Conservation (phyloP, 2,329 filamentous ascomycete genomes). For the Monosporascus cannonballus region DNA sequence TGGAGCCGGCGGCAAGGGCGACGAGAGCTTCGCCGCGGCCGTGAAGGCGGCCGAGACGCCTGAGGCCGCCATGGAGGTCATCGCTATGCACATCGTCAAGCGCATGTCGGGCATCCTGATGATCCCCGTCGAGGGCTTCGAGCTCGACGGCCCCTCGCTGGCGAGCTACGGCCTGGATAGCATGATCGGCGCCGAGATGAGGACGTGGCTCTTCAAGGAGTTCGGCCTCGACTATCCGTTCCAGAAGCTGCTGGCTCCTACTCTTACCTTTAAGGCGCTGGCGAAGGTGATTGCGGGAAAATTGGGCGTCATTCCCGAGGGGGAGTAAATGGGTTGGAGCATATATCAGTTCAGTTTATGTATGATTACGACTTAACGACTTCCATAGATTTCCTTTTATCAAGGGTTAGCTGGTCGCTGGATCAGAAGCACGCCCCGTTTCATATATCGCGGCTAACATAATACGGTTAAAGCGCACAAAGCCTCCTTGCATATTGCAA, state of each 20-base stretch:
- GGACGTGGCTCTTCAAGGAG: conserved; percentile 31
- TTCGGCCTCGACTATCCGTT: conserved; percentile 32
- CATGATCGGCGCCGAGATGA: conserved; percentile 31
- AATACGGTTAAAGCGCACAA: no score
- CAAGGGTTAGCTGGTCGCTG: no score
- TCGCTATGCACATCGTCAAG: conserved; percentile 12
- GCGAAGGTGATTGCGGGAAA: conserved; percentile 5
- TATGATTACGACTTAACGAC: no score
- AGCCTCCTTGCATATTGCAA: no score
- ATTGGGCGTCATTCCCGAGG: conserved; percentile 3
- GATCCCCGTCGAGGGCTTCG: conserved; percentile 14
- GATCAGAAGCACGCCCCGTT: no score
- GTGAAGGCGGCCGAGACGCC: conserved; percentile 5
- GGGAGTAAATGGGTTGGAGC: background rate
- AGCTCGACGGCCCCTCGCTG: conserved; percentile 17
- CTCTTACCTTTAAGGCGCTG: conserved; percentile 18
- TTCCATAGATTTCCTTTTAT: no score
- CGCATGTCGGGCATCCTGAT: conserved; percentile 18
- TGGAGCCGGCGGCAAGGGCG: background rate
- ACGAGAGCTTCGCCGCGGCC: conserved; percentile 7
- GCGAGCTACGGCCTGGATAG: conserved; percentile 29
- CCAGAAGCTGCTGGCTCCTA: conserved; percentile 29
- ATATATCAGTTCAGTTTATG: no score
- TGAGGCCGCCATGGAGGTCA: conserved; percentile 2
- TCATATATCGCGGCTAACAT: no score